These are phyloP conservation scores for Populus euphratica DNA, from an alignment of 345 rosid genomes.

Conservation along the genomic window DNA sequence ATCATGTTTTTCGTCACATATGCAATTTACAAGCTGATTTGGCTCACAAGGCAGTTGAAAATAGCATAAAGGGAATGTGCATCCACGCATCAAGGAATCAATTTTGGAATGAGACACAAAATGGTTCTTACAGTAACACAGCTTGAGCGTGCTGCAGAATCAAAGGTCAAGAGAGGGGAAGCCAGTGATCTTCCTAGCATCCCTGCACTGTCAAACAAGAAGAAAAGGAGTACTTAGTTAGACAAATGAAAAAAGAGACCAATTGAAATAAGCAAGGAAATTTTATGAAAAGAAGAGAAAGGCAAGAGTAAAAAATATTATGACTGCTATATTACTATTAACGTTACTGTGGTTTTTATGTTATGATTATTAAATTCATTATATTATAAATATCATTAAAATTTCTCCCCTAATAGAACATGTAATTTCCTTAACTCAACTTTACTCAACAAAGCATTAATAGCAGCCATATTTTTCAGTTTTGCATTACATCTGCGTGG, in stretches of 20 bases:
- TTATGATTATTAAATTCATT: not conserved
- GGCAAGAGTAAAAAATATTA: not conserved
- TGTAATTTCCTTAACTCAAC: not conserved
- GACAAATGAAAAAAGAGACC: not conserved
- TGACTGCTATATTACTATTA: not conserved
- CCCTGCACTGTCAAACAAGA: constrained; percentile 26
- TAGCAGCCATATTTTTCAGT: not conserved
- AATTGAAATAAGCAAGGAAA: not conserved
- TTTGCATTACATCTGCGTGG: not conserved
- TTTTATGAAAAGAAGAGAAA: not conserved
- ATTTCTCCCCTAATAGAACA: not conserved
- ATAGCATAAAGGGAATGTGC: not conserved
- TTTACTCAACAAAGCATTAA: not conserved
- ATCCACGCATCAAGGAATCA: not conserved
- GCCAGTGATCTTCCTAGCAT: constrained; percentile 58
- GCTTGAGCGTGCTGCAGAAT: constrained; percentile 17
- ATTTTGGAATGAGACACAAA: not conserved
- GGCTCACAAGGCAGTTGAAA: too few relatives aligned
- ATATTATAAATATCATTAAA: not conserved
- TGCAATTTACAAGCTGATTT: too few relatives aligned
- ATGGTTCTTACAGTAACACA: constrained; percentile 32
- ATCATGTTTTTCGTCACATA: too few relatives aligned
- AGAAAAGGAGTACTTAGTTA: not conserved
- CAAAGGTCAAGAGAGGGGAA: constrained; percentile 48
- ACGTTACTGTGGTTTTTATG: not conserved